A percentile compares a stretch with the other conserved stretches of the same genome.
These are phyloP conservation scores for Pseudogymnoascus sp. DNA, from an alignment of 2,329 filamentous ascomycete genomes.

Conservation along the genomic window DNA sequence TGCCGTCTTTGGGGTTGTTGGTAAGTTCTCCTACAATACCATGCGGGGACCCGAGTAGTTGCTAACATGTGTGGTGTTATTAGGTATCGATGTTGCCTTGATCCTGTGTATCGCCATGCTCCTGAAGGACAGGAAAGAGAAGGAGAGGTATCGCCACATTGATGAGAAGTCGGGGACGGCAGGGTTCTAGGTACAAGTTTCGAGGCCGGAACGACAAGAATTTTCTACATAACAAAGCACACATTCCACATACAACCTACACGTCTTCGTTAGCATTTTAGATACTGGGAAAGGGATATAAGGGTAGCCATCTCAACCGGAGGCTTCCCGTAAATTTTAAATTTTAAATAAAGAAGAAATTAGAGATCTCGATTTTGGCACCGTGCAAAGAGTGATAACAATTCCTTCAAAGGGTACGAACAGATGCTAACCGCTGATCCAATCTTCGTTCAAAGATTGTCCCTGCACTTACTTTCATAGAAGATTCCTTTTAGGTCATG, in stretches of 20 bases:
- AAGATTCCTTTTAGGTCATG: too few relatives aligned
- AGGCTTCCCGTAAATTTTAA: background rate
- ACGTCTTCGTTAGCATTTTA: background rate
- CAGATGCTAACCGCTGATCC: background rate
- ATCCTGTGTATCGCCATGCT: constrained; percentile 66
- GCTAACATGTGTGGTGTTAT: background rate
- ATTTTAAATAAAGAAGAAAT: background rate
- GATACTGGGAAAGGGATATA: background rate
- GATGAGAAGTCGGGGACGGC: constrained; percentile 64
- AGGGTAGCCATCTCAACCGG: background rate
- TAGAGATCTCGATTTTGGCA: background rate
- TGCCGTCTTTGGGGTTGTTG: constrained; percentile 69
- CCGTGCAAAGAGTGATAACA: background rate
- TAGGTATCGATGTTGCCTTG: constrained; percentile 56
- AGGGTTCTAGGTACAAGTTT: constrained; percentile 34
- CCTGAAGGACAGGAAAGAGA: constrained; percentile 72
- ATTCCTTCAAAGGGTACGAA: background rate
- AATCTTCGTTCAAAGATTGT: background rate
- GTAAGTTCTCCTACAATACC: constrained; percentile 29
- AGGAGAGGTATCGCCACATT: constrained; percentile 68
- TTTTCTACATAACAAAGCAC: background rate
- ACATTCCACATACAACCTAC: too few relatives aligned
- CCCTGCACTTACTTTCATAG: background rate
- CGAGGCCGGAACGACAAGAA: too few relatives aligned
- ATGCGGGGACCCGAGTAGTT: background rate